Conservation (phyloP, 805 yeast species). For the Saccharomyces mikatae region DNA sequence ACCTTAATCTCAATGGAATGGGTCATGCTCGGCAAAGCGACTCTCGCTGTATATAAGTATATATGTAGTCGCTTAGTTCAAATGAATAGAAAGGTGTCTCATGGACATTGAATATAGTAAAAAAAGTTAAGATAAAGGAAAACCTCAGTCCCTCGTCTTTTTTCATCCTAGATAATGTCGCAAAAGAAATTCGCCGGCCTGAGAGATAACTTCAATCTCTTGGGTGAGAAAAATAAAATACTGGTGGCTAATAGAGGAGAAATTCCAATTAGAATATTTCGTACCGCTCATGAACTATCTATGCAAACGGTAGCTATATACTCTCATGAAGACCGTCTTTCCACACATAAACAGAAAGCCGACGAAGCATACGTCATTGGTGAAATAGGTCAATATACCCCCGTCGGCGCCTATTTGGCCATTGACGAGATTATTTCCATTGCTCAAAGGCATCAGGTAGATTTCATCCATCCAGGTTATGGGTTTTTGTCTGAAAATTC, state of each 20-base stretch:
- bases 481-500: slow-evolving; percentile 85
- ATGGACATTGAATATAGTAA: background rate
- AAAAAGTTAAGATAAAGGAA: background rate
- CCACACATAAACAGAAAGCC: slow-evolving; percentile 89
- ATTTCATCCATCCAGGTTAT: slow-evolving; percentile 88
- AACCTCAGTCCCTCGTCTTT: background rate
- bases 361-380: slow-evolving; percentile 91
- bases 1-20: background rate
- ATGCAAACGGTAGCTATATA: slow-evolving; percentile 96
- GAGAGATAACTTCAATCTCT: slow-evolving; percentile 22
- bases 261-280: slow-evolving; percentile 76
- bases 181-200: slow-evolving; percentile 11
- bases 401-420: slow-evolving; percentile 90
- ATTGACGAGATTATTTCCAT: slow-evolving; percentile 86
- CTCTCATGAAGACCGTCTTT: slow-evolving; percentile 87
- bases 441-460: slow-evolving; percentile 65
- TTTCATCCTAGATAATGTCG: background rate
- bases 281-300: slow-evolving; percentile 93
- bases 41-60: background rate
- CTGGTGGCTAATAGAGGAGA: slow-evolving; percentile 79
- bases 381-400: slow-evolving; percentile 69
- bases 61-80: background rate
- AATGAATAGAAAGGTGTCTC: background rate
- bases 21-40: background rate
- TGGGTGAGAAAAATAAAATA: slow-evolving; percentile 42